These are phyloP conservation scores for Populus davidiana DNA, from an alignment of 345 rosid genomes.

Conservation along the genomic window DNA sequence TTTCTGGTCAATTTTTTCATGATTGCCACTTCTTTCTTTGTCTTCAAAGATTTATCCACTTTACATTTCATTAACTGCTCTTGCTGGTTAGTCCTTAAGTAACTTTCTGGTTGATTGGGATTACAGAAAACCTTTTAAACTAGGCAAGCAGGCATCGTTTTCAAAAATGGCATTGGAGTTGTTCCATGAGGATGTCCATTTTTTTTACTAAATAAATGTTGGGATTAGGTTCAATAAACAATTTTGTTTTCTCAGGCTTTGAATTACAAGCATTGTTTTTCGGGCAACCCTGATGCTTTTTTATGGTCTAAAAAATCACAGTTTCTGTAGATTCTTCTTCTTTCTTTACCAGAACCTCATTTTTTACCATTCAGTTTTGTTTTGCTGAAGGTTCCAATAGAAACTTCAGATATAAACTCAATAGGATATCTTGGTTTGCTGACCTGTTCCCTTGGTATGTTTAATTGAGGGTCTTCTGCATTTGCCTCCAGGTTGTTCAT, in stretches of 20 bases:
- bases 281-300: background rate
- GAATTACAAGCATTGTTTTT: background rate
- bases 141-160: background rate
- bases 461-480: background rate
- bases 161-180: background rate
- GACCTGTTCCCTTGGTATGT: background rate
- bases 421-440: background rate
- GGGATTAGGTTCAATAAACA: background rate
- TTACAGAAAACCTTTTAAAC: background rate
- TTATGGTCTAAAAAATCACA: background rate
- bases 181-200: background rate
- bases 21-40: background rate
- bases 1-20: background rate
- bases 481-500: conserved; percentile 72
- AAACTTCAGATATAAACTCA: background rate
- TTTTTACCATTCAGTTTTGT: background rate
- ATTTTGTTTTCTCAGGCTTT: background rate
- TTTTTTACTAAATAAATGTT: background rate
- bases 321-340: background rate
- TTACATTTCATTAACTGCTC: background rate
- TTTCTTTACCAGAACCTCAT: background rate
- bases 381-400: background rate
- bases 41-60: background rate
- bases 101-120: conserved; percentile 3
- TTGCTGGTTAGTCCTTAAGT: background rate